Base-by-base conservation (phyloP, 2,329 filamentous ascomycete species). In the Pestalotiopsis sp. region DNA sequence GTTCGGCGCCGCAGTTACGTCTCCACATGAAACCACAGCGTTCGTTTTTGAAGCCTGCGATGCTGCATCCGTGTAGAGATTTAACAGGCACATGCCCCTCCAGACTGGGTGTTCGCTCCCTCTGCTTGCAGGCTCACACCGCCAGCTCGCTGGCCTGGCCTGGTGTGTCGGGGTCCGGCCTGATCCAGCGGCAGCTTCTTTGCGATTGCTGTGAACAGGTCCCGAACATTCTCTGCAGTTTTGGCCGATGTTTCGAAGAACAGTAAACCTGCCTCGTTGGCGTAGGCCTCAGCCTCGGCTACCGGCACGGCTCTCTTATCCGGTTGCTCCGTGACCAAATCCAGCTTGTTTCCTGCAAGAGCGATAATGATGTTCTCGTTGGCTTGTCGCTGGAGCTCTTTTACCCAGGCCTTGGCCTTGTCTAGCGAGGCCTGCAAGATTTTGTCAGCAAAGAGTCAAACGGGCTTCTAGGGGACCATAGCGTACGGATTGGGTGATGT, bases 331-430 rank as follows among this genome's bases (percentile, higher is more conserved):
- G 91, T 95, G 71, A 98, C 96, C 75, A 99, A 86, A 87, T 99
- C 96, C 78, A 97, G 87, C 85, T 99, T 98, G 88, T 99, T 99
- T 72, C 96, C 96, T 66, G 95, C 96, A 58, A 99, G 90, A 61
- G 96, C 96, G 78, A 99, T 99, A 82, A 99, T 95, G 81, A 99
- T 99, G 83, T 98, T 98, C 83, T 99, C 96, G 85, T 98, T 99
- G 72, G 97, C 96, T 84, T 99, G 96, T 79, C 96, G 92, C 83
- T 99, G 96, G 67, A 99, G 90, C 81, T 99, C 96, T 85, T 98
- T 98, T 69, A 99, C 95, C 96, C 96, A 99, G 59, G 95, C 93
- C 83, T 99, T 99, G 75, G 97, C 97, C 87, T 99, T 99, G 83
- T 99, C 97, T 78, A 99, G 87, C 62, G 96, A 99, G 73, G 95